Evolutionary conservation across 2,329 filamentous ascomycete genomes (phyloP), one percentile per base, ranked within the genome.

Genomic region (Phaeosphaeriaceae sp.): DNA sequence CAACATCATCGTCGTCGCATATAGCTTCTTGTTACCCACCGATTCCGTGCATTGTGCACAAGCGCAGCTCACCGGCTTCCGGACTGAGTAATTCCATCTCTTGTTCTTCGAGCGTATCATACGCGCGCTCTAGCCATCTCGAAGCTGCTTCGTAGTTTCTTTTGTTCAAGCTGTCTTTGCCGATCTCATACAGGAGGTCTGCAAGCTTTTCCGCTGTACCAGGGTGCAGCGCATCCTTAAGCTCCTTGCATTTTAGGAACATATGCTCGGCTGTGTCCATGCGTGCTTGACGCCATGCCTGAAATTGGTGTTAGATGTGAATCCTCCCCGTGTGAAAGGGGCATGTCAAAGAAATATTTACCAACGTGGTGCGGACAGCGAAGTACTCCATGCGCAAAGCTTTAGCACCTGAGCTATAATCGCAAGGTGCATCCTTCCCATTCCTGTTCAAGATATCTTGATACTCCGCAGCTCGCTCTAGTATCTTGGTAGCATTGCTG

Each of bases 191-290:
- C 7, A 93, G 81, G 1, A 89, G 79, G 65, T 92, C 88, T 3
- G 88, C 84, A 45, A 93, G 77, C 40, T 80, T 82, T 72, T 93
- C 89, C 1, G 84, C 81, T 1, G 82, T 82, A 1, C 76, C 61
- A 0, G 83, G 75, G 45, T 88, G 83, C 1, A 86, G 72, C 0
- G 71, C 53, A 40, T 66, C 74, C 10, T 78, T 74, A 11, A 71
- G 44, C 15, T 72, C n/a, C 60, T 78, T 66, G 48, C 86, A 77
- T 66, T 91, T 91, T 36, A 76, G 77, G 74, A 89, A 93, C 82
- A 95, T 87, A 74, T 92, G 87, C 54, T 96, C 91, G 25, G 91
- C 91, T 48, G 93, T 85, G 56, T 94, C 90, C 15, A 90, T 81
- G 42, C 89, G 86, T 42, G 86, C 83, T 70, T 93, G 88, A 66